Evolutionary conservation across 2,329 filamentous ascomycete species (phyloP), one percentile per base, ranked within the genome.

Genomic region (Colletotrichum falcatum): DNA sequence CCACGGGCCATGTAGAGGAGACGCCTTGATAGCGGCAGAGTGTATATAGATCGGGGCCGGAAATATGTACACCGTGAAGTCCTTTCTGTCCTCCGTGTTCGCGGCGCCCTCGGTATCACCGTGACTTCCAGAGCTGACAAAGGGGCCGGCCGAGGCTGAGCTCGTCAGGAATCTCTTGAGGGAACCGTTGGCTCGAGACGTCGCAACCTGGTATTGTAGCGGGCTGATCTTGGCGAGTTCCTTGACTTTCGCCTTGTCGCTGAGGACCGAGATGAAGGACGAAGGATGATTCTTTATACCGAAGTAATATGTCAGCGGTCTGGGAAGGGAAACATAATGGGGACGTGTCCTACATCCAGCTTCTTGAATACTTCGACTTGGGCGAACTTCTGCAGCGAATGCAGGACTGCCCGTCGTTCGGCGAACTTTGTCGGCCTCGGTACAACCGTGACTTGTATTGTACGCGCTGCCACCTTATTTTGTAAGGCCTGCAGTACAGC

Each of bases 341-440:
- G 20, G 6, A 26, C 18, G n/a, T 8, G 1, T 55, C 11, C 33
- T 74, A 83, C 83, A 55, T 81, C 77, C 44, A 85, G 77, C 76
- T 81, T 83, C 78, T 84, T 86, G 77, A 90, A 90, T 44, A 85
- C 79, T 49, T 89, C 85, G 54, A 89, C 81, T 2, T 80, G 78
- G 65, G 84, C 85, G 73, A 85, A 80, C 65, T 81, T 80, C 77
- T 88, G 83, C 28, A 90, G 79, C 35, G 84, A 81, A 53, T 84
- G 83, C 42, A 90, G 79, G 26, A 90, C 81, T 9, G 87, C 86
- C 30, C 87, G 85, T 8, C 88, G 85, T 78, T 90, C 87, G 37
- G 83, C 81, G 73, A 90, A 84, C 56, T 73, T 85, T n/a, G 79
- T 74, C 14, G 88, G 88, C 16, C 83, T 75, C 18, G 88, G 88